Evolutionary conservation across 1,284 basidiomycete species (phyloP), one percentile per base, ranked within the genome.

Genomic region (Sanghuangporus weigelae): DNA sequence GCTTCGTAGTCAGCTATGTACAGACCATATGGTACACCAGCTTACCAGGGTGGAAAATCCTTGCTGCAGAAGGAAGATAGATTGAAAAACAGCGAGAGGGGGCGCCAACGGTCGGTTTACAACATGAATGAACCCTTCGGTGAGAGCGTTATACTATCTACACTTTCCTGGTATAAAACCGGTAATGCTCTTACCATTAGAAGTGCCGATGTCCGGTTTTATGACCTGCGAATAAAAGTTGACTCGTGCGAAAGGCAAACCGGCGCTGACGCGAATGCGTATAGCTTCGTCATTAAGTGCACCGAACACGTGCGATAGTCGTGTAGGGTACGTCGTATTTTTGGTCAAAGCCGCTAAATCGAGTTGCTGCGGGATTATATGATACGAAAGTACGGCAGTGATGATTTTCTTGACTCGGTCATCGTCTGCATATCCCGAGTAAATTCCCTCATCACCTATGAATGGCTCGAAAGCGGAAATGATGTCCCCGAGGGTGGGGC

Each of bases 251-350:
- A 72, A 75, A 38, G 73, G 74, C 38, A 77, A 59, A 55, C 69
- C 63, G 1, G 69, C 73, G 64, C 78, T 72, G n/a, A 88, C 74
- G 46, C 80, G 79, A 62, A 92, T 69, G 46, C 89, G 81, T 59
- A 84, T 75, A 16, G 82, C 76, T 57, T 86, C 73, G 10, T 80
- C 80, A 64, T 81, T 85, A 57, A 82, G 74, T 11, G 78, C 79
- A 8, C 83, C 81, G 65, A 83, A 78, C 8, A 76, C 71, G 21
- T 85, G 76, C 36, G 76, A 76, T 53, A 91, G 76, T 49, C 79
- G 77, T 2, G 87, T 88, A 5, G 82, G 78, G 60, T 82, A 79
- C 0, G 87, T 89, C 11, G 79, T 79, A 74, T 90, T 89, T 68
- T 78, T 76, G 5, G 79, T 78, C 19, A 90, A 78, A 19, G 78